phyloP scores from a whole-genome alignment of 129 eudicot species.

The Calendula officinalis region DNA sequence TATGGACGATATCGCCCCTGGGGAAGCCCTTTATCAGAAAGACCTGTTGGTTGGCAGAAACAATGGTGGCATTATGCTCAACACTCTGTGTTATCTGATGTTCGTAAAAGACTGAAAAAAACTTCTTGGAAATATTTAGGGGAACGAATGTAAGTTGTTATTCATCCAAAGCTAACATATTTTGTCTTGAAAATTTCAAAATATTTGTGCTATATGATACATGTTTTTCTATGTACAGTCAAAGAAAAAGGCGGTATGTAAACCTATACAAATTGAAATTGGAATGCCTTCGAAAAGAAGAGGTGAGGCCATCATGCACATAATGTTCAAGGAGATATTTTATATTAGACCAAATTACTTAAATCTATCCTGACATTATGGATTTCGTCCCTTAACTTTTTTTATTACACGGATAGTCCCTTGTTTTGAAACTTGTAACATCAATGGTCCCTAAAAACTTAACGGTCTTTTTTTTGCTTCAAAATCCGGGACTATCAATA shows the following conservation, averaged over 20 bases:
- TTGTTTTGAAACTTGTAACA: too few species aligned
- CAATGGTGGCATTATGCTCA: conserved; percentile 98
- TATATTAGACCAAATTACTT: background rate
- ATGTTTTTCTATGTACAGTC: conserved; percentile 43
- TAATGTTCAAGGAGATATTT: background rate
- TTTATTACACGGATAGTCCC: too few species aligned
- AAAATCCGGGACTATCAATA: too few species aligned
- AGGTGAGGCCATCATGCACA: conserved; percentile 45
- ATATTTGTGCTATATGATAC: background rate
- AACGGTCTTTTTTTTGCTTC: too few species aligned
- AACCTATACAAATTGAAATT: conserved; percentile 78
- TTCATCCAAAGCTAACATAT: background rate
- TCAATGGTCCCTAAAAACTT: too few species aligned
- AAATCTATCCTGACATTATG: too few species aligned
- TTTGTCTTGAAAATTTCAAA: background rate
- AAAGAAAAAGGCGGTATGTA: conserved; percentile 68
- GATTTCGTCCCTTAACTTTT: too few species aligned
- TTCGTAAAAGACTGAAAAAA: conserved; percentile 67
- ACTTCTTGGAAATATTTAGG: conserved; percentile 88
- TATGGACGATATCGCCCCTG: conserved; percentile 97
- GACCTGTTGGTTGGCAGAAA: conserved; percentile 75
- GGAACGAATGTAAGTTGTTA: conserved; percentile 73
- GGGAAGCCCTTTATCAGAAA: conserved; percentile 57
- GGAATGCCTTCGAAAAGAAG: conserved; percentile 74
- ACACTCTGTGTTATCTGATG: conserved; percentile 81